phyloP scores from a whole-genome alignment of 257 asterid species.

The Rauvolfia tetraphylla region DNA sequence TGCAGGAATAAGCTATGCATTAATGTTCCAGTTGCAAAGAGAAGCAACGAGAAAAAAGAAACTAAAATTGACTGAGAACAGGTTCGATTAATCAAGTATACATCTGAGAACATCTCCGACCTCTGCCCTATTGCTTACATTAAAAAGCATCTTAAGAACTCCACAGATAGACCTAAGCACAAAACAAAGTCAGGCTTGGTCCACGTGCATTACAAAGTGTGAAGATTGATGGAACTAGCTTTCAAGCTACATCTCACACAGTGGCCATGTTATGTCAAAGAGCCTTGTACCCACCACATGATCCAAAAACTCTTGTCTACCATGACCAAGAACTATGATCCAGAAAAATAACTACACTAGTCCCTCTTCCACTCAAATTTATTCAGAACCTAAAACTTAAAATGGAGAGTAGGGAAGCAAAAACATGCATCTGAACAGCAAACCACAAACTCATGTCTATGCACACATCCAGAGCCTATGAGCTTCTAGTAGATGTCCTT shows the following conservation, averaged over 20 bases:
- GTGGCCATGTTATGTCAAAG: background rate
- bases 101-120: background rate
- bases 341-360: background rate
- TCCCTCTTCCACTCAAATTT: background rate
- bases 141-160: background rate
- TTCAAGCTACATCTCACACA: background rate
- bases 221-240: background rate
- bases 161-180: background rate
- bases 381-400: background rate
- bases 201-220: background rate
- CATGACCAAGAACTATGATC: background rate
- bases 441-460: background rate
- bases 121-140: background rate
- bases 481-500: background rate
- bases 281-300: background rate
- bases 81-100: background rate
- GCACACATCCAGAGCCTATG: background rate
- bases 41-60: constrained; percentile 1
- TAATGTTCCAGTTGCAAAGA: background rate
- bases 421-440: background rate
- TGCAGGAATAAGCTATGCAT: background rate
- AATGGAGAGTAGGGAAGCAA: background rate
- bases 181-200: background rate
- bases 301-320: background rate
- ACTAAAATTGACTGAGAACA: background rate